Evolutionary conservation across 2,329 filamentous ascomycete genomes (phyloP), one percentile per base, ranked within the genome.

Genomic region (Neonectria hederae): DNA sequence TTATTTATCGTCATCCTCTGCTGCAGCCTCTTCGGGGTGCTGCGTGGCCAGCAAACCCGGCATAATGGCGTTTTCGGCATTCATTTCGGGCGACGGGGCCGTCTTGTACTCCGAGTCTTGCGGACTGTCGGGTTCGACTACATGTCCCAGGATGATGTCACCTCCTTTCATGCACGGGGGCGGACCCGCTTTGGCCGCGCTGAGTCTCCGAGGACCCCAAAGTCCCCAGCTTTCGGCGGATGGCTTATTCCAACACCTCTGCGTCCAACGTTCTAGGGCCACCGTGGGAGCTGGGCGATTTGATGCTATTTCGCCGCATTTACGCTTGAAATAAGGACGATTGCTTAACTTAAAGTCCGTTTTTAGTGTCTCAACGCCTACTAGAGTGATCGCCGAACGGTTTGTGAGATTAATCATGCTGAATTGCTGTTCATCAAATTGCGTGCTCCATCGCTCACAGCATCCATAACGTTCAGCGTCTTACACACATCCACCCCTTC

Each of bases 61-160:
- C 55, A 43, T 51, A 52, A 59, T 46, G 43, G 45, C 59, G 48
- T 22, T 51, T 40, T 55, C 61, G 61, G 61, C 28, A 5, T 30
- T 42, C 49, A 43, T 48, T 51, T 63, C 61, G 61, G 61, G 43
- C 55, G 55, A 49, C 61, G 61, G 61, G 54, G 42, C 56, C 51
- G 32, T 52, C 22, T 42, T 59, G n/a, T 46, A 45, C 24, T 46
- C 61, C 61, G 61, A 59, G 55, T 43, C 49, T 14, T 9, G 17
- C 55, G n/a, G 35, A 22, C 26, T 28, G 21, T 32, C 49, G 42
- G 43, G 43, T 24, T 13, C 5, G 22, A 14, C 14, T 10, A 10
- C 8, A 3, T 19, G 38, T 21, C 38, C 38, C 38, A 42, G 45
- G 6, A 28, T 54, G 42, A 43, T 30, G 32, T 19, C 40, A 54